phyloP scores from a whole-genome alignment of 305 asterid species.

The Fraxinus baroniana region DNA sequence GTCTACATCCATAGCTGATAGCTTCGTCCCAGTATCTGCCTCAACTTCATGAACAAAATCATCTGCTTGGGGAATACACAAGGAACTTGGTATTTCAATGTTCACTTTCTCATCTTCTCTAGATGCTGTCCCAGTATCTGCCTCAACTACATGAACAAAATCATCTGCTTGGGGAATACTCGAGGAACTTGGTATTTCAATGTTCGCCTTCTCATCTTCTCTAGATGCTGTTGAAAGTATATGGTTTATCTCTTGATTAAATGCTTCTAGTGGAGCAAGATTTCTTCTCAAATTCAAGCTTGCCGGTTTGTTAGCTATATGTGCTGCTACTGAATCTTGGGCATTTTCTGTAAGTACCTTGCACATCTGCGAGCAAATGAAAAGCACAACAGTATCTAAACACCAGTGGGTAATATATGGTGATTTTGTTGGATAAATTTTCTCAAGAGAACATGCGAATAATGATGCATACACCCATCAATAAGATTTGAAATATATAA shows the following conservation, averaged over 20 bases:
- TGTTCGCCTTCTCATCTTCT: conserved; percentile 23
- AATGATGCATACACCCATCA: neutral
- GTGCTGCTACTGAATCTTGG: conserved; percentile 45
- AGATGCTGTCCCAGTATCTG: conserved; percentile 19
- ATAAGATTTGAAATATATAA: neutral
- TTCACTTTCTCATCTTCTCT: conserved; percentile 19
- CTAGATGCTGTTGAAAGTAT: conserved; percentile 42
- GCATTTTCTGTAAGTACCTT: conserved; percentile 44
- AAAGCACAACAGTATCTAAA: conserved; percentile 2
- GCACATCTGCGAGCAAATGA: conserved; percentile 49
- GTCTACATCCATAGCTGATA: conserved; percentile 8
- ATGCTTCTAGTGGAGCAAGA: conserved; percentile 44
- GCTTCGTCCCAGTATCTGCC: conserved; percentile 17
- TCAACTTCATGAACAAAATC: conserved; percentile 14
- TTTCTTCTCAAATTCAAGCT: conserved; percentile 45
- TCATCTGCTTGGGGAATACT: conserved; percentile 14
- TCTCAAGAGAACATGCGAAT: neutral
- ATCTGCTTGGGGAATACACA: conserved; percentile 14
- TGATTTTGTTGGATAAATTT: neutral
- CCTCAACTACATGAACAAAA: conserved; percentile 11
- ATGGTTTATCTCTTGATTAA: conserved; percentile 44
- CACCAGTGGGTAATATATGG: neutral
- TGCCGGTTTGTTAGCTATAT: conserved; percentile 30
- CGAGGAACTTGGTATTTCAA: conserved; percentile 23
- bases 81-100: conserved; percentile 24